Evolutionary conservation across 305 asterid genomes (phyloP).

Genomic region (Petunia hybrid): DNA sequence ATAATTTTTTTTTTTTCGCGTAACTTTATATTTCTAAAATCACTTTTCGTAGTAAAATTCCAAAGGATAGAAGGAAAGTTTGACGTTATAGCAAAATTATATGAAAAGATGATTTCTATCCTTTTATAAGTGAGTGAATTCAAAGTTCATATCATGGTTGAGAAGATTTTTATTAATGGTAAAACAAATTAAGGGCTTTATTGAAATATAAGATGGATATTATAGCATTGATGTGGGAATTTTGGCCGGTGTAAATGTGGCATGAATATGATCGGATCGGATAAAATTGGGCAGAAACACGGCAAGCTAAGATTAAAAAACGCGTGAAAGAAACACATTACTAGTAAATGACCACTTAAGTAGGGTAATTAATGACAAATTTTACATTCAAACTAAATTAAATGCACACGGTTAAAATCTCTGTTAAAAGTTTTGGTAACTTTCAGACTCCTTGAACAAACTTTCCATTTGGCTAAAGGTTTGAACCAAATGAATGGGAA

Average conservation of each 20-base stretch:
- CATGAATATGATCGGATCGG: not conserved
- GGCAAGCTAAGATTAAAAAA: not conserved
- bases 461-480: slow-evolving; percentile 1
- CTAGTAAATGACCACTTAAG: slow-evolving; percentile 23
- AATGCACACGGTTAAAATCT: slow-evolving; percentile 1
- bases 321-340: slow-evolving; percentile 22
- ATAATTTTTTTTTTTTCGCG: too few species aligned
- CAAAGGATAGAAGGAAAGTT: too few species aligned
- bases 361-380: slow-evolving; percentile 26
- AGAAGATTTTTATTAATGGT: too few species aligned
- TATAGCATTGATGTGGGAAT: not conserved
- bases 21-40: too few species aligned
- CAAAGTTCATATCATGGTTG: too few species aligned
- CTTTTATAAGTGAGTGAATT: too few species aligned
- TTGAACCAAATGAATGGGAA: slow-evolving; percentile 15
- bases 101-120: too few species aligned
- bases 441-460: slow-evolving; percentile 15
- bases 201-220: too few species aligned
- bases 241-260: not conserved
- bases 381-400: slow-evolving; percentile 30
- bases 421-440: not conserved
- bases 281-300: not conserved
- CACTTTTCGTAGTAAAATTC: too few species aligned
- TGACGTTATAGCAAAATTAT: too few species aligned
- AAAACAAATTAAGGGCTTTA: too few species aligned